Conservation (phyloP, 371 early-diverging fungal genomes). For the Mucor ambiguus region DNA sequence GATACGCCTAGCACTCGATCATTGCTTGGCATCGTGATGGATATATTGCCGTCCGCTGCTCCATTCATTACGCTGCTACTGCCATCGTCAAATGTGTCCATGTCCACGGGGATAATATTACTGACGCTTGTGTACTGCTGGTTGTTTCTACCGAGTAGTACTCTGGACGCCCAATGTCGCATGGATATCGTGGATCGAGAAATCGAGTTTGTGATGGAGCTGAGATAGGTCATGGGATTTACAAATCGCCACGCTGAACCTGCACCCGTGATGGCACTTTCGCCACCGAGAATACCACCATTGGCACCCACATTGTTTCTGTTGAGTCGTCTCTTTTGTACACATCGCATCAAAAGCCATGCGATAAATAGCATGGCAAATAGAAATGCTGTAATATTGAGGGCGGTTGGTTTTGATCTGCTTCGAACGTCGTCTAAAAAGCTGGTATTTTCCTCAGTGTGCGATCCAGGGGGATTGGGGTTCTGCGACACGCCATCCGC, state of each 20-base stretch:
- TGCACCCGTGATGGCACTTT: not conserved
- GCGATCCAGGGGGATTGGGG: not conserved
- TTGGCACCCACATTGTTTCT: constrained; percentile 26
- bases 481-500: constrained; percentile 41
- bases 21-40: constrained; percentile 11
- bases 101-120: constrained; percentile 17
- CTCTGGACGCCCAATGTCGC: constrained; percentile 36
- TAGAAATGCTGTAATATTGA: constrained; percentile 22
- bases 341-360: constrained; percentile 15
- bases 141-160: constrained; percentile 20
- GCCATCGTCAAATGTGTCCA: constrained; percentile 25
- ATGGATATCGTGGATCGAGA: constrained; percentile 31
- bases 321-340: constrained; percentile 14
- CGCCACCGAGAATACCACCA: constrained; percentile 42
- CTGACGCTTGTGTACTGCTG: constrained; percentile 19
- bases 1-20: constrained; percentile 20
- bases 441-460: constrained; percentile 5
- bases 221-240: constrained; percentile 9
- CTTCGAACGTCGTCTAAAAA: constrained; percentile 8
- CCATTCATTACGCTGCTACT: not conserved
- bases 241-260: constrained; percentile 10
- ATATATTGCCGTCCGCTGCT: not conserved
- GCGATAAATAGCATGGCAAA: constrained; percentile 6
- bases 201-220: constrained; percentile 13
- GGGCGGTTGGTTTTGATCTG: constrained; percentile 9